Evolutionary conservation across 441 rosid species (phyloP), one percentile per base, ranked within the genome.

Genomic region (Bruguiera hainesii): DNA sequence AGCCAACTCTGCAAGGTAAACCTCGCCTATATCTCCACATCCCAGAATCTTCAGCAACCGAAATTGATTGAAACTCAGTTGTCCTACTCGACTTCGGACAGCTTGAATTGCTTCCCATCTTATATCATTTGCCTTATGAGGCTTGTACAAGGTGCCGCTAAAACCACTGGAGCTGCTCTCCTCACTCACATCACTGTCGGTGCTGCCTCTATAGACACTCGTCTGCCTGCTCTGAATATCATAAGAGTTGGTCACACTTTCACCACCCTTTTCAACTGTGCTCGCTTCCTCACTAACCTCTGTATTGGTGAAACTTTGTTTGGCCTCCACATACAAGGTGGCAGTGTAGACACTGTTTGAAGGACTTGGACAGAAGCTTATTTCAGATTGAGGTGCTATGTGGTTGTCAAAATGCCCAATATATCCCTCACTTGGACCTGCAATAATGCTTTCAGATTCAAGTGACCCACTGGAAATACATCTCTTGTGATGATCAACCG

Each of bases 101-200:
- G 76, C 89, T 71, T 83, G 95, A 63, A 93, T 82, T n/a, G 98
- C 98, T 71, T 89, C 96, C 98, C 98, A 93, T 73, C 95, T 72
- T 63, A 75, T 70, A 73, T 93, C 98, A 65, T 93, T 93, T 56
- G 95, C 91, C 73, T 88, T 84, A 63, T 91, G 98, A n/a, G 98
- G 98, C 79, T 88, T 93, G 79, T 84, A 78, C 46, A 71, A 69
- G 21, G 90, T 67, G 73, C 78, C 77, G 81, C 90, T 85, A 26
- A 85, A 67, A 78, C 80, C 80, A 74, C 95, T 89, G 5, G 85
- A 82, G 83, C 89, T 90, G 85, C 97, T 93, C 74, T 89, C 98
- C 50, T 90, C 96, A 33, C 97, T 90, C 19, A 87, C 71, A 73
- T 92, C 95, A 71, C 93, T 93, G 60, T 87, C 89, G 0, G 88